These are phyloP conservation scores for Pseudocercospora fuligena DNA, from an alignment of 2,329 filamentous ascomycete species.

Conservation along the genomic window DNA sequence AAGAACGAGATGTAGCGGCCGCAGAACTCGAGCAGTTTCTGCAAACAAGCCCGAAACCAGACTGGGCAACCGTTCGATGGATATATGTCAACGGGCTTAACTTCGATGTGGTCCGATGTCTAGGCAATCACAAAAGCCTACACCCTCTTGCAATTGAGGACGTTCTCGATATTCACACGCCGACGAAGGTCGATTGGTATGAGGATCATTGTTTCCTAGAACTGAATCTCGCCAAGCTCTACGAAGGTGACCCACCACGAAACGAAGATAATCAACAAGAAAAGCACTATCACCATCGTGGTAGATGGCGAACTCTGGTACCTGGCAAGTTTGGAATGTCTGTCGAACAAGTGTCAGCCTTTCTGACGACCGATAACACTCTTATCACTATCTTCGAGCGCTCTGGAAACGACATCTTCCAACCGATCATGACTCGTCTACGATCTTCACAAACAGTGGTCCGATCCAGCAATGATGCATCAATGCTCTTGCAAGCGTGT, in stretches of 20 bases:
- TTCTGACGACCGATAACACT: constrained; percentile 83
- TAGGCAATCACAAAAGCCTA: constrained; percentile 76
- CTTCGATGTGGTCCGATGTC: constrained; percentile 83
- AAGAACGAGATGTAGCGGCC: constrained; percentile 74
- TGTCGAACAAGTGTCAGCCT: constrained; percentile 89
- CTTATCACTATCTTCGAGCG: constrained; percentile 92
- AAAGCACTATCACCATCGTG: constrained; percentile 7
- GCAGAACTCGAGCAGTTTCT: constrained; percentile 71
- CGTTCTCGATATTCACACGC: constrained; percentile 77
- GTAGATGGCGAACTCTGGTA: constrained; percentile 24
- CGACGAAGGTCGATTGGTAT: constrained; percentile 90
- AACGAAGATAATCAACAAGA: not conserved
- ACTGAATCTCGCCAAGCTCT: constrained; percentile 66
- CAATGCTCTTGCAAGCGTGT: constrained; percentile 85
- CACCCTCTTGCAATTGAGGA: constrained; percentile 88
- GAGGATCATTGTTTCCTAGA: constrained; percentile 55
- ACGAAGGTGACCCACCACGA: constrained; percentile 17
- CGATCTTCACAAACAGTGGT: constrained; percentile 78
- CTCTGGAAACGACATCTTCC: constrained; percentile 81
- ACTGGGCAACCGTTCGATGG: constrained; percentile 83
- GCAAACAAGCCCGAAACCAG: constrained; percentile 60
- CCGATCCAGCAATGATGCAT: constrained; percentile 82
- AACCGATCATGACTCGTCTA: constrained; percentile 78
- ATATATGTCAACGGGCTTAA: constrained; percentile 92
- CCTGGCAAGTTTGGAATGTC: constrained; percentile 54